A percentile compares a stretch with the other conserved stretches of the same genome.
phyloP scores from a whole-genome alignment of 306 rosid genomes.

The Vigna reflexopilosa region DNA sequence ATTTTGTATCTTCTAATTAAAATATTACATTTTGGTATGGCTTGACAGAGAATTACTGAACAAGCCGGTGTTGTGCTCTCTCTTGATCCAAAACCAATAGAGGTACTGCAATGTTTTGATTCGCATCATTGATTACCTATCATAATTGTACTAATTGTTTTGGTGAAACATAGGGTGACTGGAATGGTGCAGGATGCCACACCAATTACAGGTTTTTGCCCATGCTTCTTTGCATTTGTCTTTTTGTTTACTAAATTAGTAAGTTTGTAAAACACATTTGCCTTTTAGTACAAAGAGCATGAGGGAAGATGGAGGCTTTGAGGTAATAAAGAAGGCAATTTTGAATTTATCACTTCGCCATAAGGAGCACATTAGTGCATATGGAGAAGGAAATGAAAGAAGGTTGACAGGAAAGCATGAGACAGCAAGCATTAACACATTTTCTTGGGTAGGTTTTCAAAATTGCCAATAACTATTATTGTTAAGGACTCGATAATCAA shows the following conservation, averaged over 20 bases:
- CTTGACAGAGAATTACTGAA: slow-evolving; percentile 93
- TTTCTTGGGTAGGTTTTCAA: slow-evolving; percentile 84
- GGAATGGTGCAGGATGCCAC: slow-evolving; percentile 99
- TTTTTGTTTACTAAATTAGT: slow-evolving; percentile 19
- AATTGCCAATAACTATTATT: slow-evolving; percentile 27
- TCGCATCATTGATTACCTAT: slow-evolving; percentile 19
- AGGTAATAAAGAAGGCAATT: slow-evolving; percentile 91
- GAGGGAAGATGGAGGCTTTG: slow-evolving; percentile 98
- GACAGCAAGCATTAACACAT: slow-evolving; percentile 82
- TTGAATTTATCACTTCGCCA: slow-evolving; percentile 97
- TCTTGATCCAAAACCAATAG: slow-evolving; percentile 98
- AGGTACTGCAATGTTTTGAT: slow-evolving; percentile 56
- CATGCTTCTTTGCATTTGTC: slow-evolving; percentile 26
- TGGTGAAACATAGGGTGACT: slow-evolving; percentile 79
- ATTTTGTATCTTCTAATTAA: slow-evolving; percentile 32
- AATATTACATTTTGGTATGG: slow-evolving; percentile 28
- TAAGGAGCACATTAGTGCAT: slow-evolving; percentile 80
- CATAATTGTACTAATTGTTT: slow-evolving; percentile 15
- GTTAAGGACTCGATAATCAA: slow-evolving; percentile 12
- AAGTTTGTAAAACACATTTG: slow-evolving; percentile 35
- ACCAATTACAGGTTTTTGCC: slow-evolving; percentile 86
- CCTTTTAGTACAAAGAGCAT: slow-evolving; percentile 88
- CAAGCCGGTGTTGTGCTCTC: slow-evolving; percentile 97
- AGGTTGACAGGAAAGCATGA: slow-evolving; percentile 99
- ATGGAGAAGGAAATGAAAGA: slow-evolving; percentile 99